Evolutionary conservation across 192 early-diverging fungal genomes (phyloP), one percentile per base, ranked within the genome.

Genomic region (Podochytrium sp.): DNA sequence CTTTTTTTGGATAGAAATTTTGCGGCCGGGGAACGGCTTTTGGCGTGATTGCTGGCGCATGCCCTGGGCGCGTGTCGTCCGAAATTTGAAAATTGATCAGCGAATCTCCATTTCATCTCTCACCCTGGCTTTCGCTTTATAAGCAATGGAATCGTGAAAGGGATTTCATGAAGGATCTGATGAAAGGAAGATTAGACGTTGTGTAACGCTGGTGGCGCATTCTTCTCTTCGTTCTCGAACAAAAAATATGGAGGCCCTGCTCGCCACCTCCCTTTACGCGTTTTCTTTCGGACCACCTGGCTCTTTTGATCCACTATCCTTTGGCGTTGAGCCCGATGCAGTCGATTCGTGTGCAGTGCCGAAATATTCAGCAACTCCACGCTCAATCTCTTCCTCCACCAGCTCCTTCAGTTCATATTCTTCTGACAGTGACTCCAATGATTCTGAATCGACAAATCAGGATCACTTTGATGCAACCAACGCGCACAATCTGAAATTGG

Each of bases 271-370:
- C 6, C 53, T 56, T 12, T 27, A 23, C 27, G 5, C 53, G 6
- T 56, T 56, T 27, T 56, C 53, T 29, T 56, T 56, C n/a, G n/a
- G n/a, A n/a, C n/a, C n/a, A n/a, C n/a, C n/a, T 56, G 53, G 53
- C 53, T 18, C 6, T 25, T 56, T 56, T 29, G 25, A 56, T 56
- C 53, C 53, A 25, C 27, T 7, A 23, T 7, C 6, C 6, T 56
- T 18, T 56, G 53, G 53, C 6, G 27, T 29, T 25, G 12, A 12
- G 27, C 18, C 12, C 6, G 53, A 23, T 5, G 6, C 27, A 7
- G 27, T 23, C 53, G 53, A 56, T 56, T 7, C 53, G 27, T 29
- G 12, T 27, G 12, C 53, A 29, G 27, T 7, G 6, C 18, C 53
- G 27, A 56, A 7, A 47, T 47, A 20, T 7, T 47, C 10, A 7